Percentiles rank a stretch among this genome's conserved stretches.
Conservation (phyloP, 2,329 filamentous ascomycete genomes). For the Rhynchosporium secalis region DNA sequence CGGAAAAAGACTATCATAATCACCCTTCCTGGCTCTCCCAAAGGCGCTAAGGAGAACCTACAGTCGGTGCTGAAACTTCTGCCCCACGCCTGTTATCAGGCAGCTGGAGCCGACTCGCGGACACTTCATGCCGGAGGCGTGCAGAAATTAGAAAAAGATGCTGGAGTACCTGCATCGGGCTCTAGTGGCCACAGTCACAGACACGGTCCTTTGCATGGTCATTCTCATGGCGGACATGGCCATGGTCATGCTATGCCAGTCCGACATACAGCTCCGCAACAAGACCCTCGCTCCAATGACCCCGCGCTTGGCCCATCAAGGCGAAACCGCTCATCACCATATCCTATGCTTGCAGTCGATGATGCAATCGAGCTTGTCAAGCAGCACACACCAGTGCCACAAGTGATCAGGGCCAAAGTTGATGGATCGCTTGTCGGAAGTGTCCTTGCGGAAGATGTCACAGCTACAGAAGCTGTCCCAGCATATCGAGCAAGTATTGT, state of each 20-base stretch:
- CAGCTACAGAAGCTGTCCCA: slow-evolving; percentile 78
- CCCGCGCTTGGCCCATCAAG: slow-evolving; percentile 62
- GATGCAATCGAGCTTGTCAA: slow-evolving; percentile 74
- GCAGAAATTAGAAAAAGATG: slow-evolving; percentile 80
- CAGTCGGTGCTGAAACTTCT: slow-evolving; percentile 85
- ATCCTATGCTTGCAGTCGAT: slow-evolving; percentile 84
- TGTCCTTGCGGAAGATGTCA: slow-evolving; percentile 81
- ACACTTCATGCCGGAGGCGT: slow-evolving; percentile 77
- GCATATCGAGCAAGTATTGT: slow-evolving; percentile 96
- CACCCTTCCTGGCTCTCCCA: slow-evolving; percentile 91
- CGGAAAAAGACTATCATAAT: slow-evolving; percentile 79
- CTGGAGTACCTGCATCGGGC: slow-evolving; percentile 53
- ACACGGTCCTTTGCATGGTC: slow-evolving; percentile 48
- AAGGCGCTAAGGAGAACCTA: slow-evolving; percentile 91
- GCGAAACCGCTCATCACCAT: slow-evolving; percentile 82
- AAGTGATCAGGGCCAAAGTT: slow-evolving; percentile 59
- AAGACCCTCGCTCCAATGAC: slow-evolving; percentile 60
- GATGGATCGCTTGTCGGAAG: slow-evolving; percentile 67
- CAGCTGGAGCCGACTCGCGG: slow-evolving; percentile 79
- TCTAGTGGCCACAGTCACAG: slow-evolving; percentile 50
- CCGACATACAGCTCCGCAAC: slow-evolving; percentile 68
- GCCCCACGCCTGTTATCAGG: slow-evolving; percentile 91
- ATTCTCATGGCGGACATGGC: slow-evolving; percentile 53
- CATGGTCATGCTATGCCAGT: slow-evolving; percentile 65
- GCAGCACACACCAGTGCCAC: slow-evolving; percentile 68